Conservation (phyloP, 768 basidiomycete species). For the Mycena albidolilacea region DNA sequence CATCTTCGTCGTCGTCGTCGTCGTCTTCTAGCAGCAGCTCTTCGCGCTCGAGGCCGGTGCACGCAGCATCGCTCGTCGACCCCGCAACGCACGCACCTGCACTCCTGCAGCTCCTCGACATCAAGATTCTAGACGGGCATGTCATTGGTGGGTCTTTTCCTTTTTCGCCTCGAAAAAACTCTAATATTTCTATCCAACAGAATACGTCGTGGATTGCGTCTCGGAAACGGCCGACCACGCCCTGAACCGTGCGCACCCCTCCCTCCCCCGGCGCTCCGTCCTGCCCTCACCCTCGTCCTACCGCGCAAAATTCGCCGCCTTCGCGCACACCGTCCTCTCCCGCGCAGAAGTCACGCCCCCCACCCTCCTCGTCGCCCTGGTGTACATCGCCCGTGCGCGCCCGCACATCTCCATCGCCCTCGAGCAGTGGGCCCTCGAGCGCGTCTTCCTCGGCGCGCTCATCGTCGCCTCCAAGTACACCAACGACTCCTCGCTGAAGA, state of each 20-base stretch:
- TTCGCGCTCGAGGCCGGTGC: background rate
- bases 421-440: slow-evolving; percentile 25
- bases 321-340: slow-evolving; percentile 13
- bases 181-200: background rate
- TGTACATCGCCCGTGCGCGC: slow-evolving; percentile 28
- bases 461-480: slow-evolving; percentile 31
- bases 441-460: slow-evolving; percentile 30
- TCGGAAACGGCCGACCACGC: slow-evolving; percentile 21
- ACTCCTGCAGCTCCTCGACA: slow-evolving; percentile 23
- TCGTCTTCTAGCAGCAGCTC: too few species aligned
- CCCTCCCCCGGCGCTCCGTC: background rate
- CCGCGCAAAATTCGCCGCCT: slow-evolving; percentile 5
- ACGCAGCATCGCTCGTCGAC: slow-evolving; percentile 22
- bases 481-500: slow-evolving; percentile 17
- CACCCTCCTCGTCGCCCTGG: slow-evolving; percentile 15
- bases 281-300: background rate
- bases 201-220: slow-evolving; percentile 30
- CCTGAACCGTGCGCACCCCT: background rate
- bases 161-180: background rate
- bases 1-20: too few species aligned
- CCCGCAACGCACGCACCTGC: slow-evolving; percentile 8
- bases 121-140: slow-evolving; percentile 7
- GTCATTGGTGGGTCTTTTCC: slow-evolving; percentile 24
- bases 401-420: slow-evolving; percentile 17
- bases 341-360: slow-evolving; percentile 22